Evolutionary conservation across 1,284 basidiomycete species (phyloP).

Genomic region (Boletus semigastroideus): DNA sequence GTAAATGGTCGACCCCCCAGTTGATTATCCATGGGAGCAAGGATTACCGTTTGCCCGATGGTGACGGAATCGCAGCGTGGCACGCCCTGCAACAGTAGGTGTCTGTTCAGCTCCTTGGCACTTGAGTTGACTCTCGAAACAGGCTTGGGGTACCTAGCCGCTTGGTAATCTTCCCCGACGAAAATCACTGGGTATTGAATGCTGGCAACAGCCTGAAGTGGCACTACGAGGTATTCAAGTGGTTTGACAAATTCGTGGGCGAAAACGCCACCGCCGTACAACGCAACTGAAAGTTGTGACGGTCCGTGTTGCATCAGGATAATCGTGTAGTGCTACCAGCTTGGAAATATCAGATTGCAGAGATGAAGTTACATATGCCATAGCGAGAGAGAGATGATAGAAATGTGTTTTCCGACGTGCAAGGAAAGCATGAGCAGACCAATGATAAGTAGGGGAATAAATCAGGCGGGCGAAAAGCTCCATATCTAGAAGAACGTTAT

Average conservation of each 20-base stretch:
- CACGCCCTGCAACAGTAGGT: conserved; percentile 77
- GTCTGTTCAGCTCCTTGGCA: neutral
- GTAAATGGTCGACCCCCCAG: conserved; percentile 84
- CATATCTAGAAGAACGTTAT: conserved; percentile 8
- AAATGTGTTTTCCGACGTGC: conserved; percentile 8
- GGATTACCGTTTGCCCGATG: conserved; percentile 83
- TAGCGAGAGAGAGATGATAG: conserved; percentile 1
- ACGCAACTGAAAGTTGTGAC: conserved; percentile 16
- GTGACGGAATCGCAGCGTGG: conserved; percentile 80
- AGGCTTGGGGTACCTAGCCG: conserved; percentile 78
- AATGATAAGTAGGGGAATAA: conserved; percentile 18
- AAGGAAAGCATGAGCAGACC: conserved; percentile 3
- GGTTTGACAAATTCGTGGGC: conserved; percentile 78
- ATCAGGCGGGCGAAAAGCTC: neutral
- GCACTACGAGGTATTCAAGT: conserved; percentile 87
- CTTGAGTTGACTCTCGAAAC: conserved; percentile 1
- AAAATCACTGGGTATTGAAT: conserved; percentile 89
- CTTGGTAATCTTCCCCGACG: conserved; percentile 87
- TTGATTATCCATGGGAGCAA: conserved; percentile 85
- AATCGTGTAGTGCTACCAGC: neutral
- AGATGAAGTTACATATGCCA: conserved; percentile 2
- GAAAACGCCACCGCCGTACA: conserved; percentile 6
- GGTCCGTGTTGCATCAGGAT: no score
- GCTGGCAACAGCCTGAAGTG: conserved; percentile 80
- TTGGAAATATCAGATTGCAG: neutral